These are phyloP conservation scores for Aciculosporium take DNA, from an alignment of 2,329 filamentous ascomycete species.

Conservation along the genomic window DNA sequence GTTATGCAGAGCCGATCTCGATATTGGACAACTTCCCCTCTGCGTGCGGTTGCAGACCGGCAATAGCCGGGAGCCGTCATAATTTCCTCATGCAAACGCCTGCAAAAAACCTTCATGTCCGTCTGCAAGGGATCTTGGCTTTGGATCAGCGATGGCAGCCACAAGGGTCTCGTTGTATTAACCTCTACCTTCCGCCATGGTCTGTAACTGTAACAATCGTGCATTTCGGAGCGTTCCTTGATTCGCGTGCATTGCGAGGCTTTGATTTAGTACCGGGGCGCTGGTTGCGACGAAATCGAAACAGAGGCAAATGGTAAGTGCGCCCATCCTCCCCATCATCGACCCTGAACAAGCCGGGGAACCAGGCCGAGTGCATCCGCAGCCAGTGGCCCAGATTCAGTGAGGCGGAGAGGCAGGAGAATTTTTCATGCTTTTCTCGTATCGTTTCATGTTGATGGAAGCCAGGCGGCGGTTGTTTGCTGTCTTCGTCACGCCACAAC, in stretches of 20 bases:
- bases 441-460: slow-evolving; percentile 1
- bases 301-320: not conserved
- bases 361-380: slow-evolving; percentile 1
- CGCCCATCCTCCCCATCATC: not conserved
- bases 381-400: not conserved
- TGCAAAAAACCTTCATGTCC: no score
- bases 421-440: not conserved
- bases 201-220: not conserved
- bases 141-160: not conserved
- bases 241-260: not conserved
- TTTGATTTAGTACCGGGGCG: not conserved
- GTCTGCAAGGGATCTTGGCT: not conserved
- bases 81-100: slow-evolving; percentile 1
- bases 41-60: not conserved
- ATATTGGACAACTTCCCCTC: not conserved
- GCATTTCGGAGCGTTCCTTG: not conserved
- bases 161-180: not conserved
- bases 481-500: not conserved
- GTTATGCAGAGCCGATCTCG: not conserved
- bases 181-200: not conserved
- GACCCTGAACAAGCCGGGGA: not conserved
- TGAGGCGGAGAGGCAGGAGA: not conserved
- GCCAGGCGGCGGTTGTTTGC: not conserved
- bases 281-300: not conserved
- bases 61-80: not conserved